A percentile compares a stretch with the other conserved stretches of the same genome.
Evolutionary conservation across 1,284 basidiomycete genomes (phyloP).

Genomic region (Melampsora larici-populina): DNA sequence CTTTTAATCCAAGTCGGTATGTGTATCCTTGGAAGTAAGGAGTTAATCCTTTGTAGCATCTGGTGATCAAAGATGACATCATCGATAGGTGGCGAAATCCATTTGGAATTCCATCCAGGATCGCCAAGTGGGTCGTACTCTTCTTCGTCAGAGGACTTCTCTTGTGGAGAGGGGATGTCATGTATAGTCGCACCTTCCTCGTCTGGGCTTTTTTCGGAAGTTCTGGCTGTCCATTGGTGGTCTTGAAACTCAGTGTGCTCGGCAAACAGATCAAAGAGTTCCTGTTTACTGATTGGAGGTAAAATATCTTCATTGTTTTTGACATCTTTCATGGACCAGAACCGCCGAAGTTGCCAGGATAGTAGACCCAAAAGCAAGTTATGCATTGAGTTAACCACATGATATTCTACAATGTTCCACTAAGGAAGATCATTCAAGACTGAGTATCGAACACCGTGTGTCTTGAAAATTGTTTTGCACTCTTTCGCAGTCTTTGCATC

Average conservation of each 20-base stretch:
- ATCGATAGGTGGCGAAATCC: background rate
- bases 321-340: background rate
- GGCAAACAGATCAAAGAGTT: background rate
- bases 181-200: background rate
- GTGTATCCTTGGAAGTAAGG: conserved; percentile 10
- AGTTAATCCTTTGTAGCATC: conserved; percentile 4
- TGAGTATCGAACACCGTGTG: conserved; percentile 22
- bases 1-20: conserved; percentile 21
- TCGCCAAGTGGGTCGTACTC: background rate
- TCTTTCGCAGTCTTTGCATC: too few relatives aligned
- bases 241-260: background rate
- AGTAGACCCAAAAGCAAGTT: conserved; percentile 28
- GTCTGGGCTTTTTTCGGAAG: background rate
- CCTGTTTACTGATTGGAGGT: conserved; percentile 1
- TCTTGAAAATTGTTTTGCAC: too few relatives aligned
- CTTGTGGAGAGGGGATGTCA: conserved; percentile 3
- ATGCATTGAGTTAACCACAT: conserved; percentile 31
- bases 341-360: background rate
- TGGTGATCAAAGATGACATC: conserved; percentile 7
- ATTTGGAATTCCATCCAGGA: background rate
- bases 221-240: background rate
- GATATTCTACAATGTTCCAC: conserved; percentile 12
- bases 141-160: background rate
- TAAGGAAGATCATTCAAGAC: conserved; percentile 12
- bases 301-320: background rate